These are phyloP conservation scores for Sarocladium strictum DNA, from an alignment of 2,329 filamentous ascomycete genomes.

Conservation along the genomic window DNA sequence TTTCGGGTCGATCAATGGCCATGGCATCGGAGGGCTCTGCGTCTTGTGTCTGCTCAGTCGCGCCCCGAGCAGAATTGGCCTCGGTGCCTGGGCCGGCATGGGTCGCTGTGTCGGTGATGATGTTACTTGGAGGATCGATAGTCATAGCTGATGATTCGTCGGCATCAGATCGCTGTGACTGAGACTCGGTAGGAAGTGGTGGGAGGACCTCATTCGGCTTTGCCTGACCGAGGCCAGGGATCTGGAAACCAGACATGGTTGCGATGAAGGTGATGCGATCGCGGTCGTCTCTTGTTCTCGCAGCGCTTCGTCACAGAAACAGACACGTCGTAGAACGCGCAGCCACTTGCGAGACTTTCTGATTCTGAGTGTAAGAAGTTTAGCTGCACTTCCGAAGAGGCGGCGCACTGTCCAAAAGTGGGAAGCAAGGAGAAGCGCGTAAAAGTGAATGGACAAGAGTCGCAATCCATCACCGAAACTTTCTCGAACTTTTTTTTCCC, in stretches of 20 bases:
- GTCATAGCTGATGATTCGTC: slow-evolving; percentile 21
- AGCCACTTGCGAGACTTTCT: too few species aligned
- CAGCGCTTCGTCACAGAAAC: too few species aligned
- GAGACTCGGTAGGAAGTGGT: slow-evolving; percentile 27
- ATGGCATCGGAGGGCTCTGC: slow-evolving; percentile 24
- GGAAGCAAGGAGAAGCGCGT: neutral
- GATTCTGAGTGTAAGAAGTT: neutral
- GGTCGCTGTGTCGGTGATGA: slow-evolving; percentile 6
- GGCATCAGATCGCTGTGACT: slow-evolving; percentile 13
- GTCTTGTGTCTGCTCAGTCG: neutral
- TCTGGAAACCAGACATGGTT: slow-evolving; percentile 36
- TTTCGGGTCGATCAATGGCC: slow-evolving; percentile 29
- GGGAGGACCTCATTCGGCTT: slow-evolving; percentile 36
- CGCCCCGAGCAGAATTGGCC: neutral
- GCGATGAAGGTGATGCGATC: neutral
- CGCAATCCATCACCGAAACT: neutral
- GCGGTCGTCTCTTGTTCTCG: too few species aligned
- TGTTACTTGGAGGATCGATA: slow-evolving; percentile 11
- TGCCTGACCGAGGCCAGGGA: slow-evolving; percentile 36
- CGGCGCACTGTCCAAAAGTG: too few species aligned
- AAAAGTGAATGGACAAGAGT: neutral
- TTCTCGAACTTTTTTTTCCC: slow-evolving; percentile 1
- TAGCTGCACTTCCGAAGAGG: too few species aligned
- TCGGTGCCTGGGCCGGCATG: neutral
- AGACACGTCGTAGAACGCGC: too few species aligned